A percentile compares a stretch with the other conserved stretches of the same genome.
phyloP scores from a whole-genome alignment of 164 flowering plant genomes.

The Saururus chinensis region DNA sequence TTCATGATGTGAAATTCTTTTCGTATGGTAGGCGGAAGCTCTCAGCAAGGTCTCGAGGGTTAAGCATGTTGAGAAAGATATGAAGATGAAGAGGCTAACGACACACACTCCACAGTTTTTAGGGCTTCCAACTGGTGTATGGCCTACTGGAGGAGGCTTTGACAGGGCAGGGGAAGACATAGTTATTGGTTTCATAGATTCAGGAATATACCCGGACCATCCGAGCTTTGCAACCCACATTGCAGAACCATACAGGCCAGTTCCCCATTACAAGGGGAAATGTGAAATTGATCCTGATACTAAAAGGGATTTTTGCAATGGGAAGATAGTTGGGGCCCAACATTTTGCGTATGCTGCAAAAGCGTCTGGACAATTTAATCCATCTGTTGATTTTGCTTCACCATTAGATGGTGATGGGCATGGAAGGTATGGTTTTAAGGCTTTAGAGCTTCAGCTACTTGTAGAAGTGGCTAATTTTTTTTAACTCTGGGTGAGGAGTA shows the following conservation, averaged over 20 bases:
- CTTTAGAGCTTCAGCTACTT: neutral
- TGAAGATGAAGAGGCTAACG: slow-evolving; percentile 86
- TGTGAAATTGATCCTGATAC: slow-evolving; percentile 85
- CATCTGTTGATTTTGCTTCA: slow-evolving; percentile 77
- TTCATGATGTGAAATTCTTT: no score
- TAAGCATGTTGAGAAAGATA: slow-evolving; percentile 82
- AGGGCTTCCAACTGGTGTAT: slow-evolving; percentile 97
- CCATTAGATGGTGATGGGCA: slow-evolving; percentile 99
- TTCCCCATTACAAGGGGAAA: slow-evolving; percentile 75
- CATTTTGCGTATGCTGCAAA: slow-evolving; percentile 96
- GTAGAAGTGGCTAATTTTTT: neutral
- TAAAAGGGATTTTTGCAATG: slow-evolving; percentile 69
- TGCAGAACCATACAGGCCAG: slow-evolving; percentile 76
- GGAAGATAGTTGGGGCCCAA: slow-evolving; percentile 95
- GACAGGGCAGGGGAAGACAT: slow-evolving; percentile 95
- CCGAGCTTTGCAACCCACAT: slow-evolving; percentile 70
- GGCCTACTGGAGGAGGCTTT: slow-evolving; percentile 98
- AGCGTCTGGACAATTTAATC: slow-evolving; percentile 85
- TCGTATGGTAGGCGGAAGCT: slow-evolving; percentile 69
- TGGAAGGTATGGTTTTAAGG: slow-evolving; percentile 60
- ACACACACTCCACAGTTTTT: slow-evolving; percentile 96
- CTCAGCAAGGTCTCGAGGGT: slow-evolving; percentile 71
- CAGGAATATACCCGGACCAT: slow-evolving; percentile 86
- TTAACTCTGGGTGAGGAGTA: no score
- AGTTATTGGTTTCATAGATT: slow-evolving; percentile 93